Conservation (phyloP, 176 grass and related monocot genomes). For the Cocos nucifera region DNA sequence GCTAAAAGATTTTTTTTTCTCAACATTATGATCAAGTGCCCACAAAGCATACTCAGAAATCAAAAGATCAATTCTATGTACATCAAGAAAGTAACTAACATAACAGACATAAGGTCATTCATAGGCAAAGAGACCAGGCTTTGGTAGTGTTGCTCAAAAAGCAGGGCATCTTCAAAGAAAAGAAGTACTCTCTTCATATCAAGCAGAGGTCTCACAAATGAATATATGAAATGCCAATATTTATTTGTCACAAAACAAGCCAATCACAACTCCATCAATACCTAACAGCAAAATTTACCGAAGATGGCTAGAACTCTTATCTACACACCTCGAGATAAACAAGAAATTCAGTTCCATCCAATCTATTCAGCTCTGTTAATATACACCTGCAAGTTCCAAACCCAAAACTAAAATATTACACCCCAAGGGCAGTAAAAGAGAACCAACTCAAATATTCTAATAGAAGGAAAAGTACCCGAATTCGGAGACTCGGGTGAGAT, state of each 20-base stretch:
- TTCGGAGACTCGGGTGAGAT: background rate
- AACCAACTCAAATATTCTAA: slow-evolving; percentile 9
- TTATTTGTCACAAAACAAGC: slow-evolving; percentile 23
- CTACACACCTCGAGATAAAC: slow-evolving; percentile 52
- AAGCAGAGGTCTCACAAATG: no score
- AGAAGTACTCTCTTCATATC: no score
- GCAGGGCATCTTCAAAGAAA: no score
- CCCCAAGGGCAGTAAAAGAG: background rate
- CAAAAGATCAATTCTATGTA: no score
- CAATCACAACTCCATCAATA: slow-evolving; percentile 24
- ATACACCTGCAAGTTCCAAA: slow-evolving; percentile 32
- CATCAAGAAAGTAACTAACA: no score
- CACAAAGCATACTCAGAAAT: no score
- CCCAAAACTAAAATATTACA: background rate
- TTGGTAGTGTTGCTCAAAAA: no score
- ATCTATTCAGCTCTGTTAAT: slow-evolving; percentile 32
- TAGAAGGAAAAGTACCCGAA: background rate
- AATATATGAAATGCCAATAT: slow-evolving; percentile 6
- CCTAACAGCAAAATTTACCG: slow-evolving; percentile 36
- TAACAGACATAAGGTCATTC: no score
- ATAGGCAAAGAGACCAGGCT: no score
- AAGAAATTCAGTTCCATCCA: slow-evolving; percentile 27
- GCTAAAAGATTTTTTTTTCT: no score
- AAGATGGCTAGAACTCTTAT: slow-evolving; percentile 26
- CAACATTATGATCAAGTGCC: no score